Evolutionary conservation across 106 monocot genomes (phyloP).

Genomic region (Triglochin maritima): DNA sequence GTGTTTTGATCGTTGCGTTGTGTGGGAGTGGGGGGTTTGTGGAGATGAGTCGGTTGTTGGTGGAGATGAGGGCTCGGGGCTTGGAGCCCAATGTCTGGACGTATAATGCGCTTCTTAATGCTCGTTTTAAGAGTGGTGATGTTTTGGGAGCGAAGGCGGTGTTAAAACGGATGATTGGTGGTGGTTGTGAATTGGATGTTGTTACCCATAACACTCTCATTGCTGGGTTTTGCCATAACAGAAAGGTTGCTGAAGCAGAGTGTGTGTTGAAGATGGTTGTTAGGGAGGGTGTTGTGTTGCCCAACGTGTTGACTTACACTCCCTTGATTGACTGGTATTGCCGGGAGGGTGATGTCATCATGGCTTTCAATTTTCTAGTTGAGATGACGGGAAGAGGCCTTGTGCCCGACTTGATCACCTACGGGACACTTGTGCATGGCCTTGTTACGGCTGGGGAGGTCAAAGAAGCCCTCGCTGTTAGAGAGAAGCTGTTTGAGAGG

Average conservation of each 20-base stretch:
- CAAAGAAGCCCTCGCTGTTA: conserved; percentile 44
- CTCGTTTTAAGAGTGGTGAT: conserved; percentile 31
- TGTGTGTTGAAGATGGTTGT: conserved; percentile 35
- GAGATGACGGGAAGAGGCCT: conserved; percentile 16
- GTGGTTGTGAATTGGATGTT: conserved; percentile 39
- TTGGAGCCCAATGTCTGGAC: conserved; percentile 54
- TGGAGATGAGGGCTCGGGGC: conserved; percentile 54
- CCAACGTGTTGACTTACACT: conserved; percentile 60
- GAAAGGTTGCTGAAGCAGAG: conserved; percentile 35
- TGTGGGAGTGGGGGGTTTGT: conserved; percentile 39
- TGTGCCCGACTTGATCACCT: conserved; percentile 71
- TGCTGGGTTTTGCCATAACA: conserved; percentile 31
- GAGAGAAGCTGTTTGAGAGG: conserved; percentile 58
- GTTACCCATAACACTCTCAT: conserved; percentile 78
- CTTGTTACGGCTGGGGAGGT: conserved; percentile 50
- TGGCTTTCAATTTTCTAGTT: conserved; percentile 25
- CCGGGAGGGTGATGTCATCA: conserved; percentile 25
- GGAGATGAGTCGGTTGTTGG: conserved; percentile 30
- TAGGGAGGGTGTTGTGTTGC: conserved; percentile 17
- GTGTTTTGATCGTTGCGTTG: conserved; percentile 54
- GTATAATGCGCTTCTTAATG: conserved; percentile 53
- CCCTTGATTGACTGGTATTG: conserved; percentile 70
- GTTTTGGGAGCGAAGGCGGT: conserved; percentile 45
- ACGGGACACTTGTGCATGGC: conserved; percentile 78
- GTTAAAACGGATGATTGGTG: conserved; percentile 48